Percentiles rank a stretch among this genome's conserved stretches.
These are phyloP conservation scores for Pisolithus albus DNA, from an alignment of 768 basidiomycete species.

Conservation along the genomic window DNA sequence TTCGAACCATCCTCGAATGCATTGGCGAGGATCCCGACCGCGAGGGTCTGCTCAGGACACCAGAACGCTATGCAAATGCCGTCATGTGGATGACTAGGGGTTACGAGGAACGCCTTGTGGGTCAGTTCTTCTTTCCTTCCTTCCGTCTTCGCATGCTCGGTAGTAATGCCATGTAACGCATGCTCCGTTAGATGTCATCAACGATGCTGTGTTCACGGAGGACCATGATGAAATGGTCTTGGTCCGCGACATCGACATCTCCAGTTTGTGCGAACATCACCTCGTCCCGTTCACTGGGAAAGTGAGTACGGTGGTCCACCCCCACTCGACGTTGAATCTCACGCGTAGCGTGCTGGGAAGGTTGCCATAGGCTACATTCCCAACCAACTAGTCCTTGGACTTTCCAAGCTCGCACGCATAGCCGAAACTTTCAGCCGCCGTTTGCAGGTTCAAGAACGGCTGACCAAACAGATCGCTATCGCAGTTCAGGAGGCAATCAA, in stretches of 20 bases:
- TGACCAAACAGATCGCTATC: conserved; percentile 95
- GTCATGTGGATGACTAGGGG: conserved; percentile 99
- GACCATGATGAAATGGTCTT: conserved; percentile 99
- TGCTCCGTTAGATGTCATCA: conserved; percentile 75
- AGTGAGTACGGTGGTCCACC: conserved; percentile 44
- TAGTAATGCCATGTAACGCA: conserved; percentile 7
- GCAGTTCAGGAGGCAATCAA: conserved; percentile 98
- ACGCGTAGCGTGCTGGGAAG: conserved; percentile 36
- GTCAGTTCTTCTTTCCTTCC: conserved; percentile 34
- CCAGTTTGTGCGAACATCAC: conserved; percentile 97
- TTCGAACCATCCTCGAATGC: conserved; percentile 90
- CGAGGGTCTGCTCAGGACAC: conserved; percentile 87
- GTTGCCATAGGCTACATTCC: conserved; percentile 98
- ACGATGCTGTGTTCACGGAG: conserved; percentile 96
- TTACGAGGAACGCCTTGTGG: conserved; percentile 91
- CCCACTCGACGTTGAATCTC: conserved; percentile 3
- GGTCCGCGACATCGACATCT: conserved; percentile 95
- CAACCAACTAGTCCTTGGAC: conserved; percentile 85
- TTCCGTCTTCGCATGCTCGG: conserved; percentile 4
- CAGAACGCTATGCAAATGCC: conserved; percentile 93
- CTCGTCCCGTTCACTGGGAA: conserved; percentile 97
- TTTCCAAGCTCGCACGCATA: conserved; percentile 94
- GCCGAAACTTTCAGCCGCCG: conserved; percentile 96
- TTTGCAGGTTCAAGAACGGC: conserved; percentile 93
- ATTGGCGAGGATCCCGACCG: conserved; percentile 97